These are phyloP conservation scores for Salix udensis DNA, from an alignment of 345 rosid genomes.

Conservation along the genomic window DNA sequence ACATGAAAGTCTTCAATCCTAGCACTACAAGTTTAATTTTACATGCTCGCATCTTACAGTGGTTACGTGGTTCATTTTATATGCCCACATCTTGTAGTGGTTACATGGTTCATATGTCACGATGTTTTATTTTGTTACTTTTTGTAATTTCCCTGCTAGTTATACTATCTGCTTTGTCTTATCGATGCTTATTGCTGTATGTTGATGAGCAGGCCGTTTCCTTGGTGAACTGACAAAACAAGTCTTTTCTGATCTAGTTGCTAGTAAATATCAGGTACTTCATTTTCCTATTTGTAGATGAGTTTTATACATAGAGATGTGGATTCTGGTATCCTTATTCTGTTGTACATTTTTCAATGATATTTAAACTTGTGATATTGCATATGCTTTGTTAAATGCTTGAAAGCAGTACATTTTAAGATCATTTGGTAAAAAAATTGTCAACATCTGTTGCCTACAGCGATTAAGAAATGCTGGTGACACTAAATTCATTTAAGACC, in stretches of 20 bases:
- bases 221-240: conserved; percentile 91
- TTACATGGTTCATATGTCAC: neutral
- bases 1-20: neutral
- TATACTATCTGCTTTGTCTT: neutral
- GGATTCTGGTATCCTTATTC: neutral
- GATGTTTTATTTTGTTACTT: neutral
- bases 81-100: neutral
- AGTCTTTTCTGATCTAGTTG: conserved; percentile 84
- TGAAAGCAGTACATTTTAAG: neutral
- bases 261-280: conserved; percentile 94
- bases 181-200: neutral
- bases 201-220: conserved; percentile 67
- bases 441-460: neutral
- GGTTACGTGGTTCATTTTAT: too few species aligned
- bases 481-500: neutral
- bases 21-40: neutral
- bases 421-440: neutral
- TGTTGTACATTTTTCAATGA: neutral
- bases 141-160: neutral
- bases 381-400: neutral
- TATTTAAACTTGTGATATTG: neutral
- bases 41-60: neutral
- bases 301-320: neutral
- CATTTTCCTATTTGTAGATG: neutral
- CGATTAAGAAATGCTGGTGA: neutral